Conservation (phyloP, 2,329 filamentous ascomycete species). For the Penicillium sp. region DNA sequence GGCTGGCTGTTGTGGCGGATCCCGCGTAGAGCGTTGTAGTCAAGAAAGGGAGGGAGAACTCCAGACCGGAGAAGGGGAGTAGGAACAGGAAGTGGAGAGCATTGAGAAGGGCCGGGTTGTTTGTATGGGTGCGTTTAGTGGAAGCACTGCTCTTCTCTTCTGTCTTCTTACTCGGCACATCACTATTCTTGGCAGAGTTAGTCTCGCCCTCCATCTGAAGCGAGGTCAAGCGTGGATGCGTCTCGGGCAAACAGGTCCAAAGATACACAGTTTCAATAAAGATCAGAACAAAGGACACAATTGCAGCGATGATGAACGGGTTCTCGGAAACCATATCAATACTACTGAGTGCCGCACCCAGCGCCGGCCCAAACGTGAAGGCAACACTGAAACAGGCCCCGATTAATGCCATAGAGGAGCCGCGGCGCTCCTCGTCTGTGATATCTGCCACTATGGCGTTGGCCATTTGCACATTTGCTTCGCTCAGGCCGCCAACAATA, state of each 20-base stretch:
- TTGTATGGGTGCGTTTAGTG: conserved; percentile 58
- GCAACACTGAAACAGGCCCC: conserved; percentile 96
- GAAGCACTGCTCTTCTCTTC: neutral
- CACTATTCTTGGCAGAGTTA: conserved; percentile 22
- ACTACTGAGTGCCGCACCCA: conserved; percentile 81
- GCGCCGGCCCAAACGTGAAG: conserved; percentile 91
- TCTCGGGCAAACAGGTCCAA: conserved; percentile 83
- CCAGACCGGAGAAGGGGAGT: conserved; percentile 96
- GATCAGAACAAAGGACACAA: conserved; percentile 81
- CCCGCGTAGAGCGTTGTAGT: conserved; percentile 92
- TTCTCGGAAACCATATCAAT: conserved; percentile 79
- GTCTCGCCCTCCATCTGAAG: conserved; percentile 14
- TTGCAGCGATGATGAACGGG: conserved; percentile 89
- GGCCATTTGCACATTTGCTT: conserved; percentile 94
- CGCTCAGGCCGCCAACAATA: conserved; percentile 86
- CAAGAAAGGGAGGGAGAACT: conserved; percentile 96
- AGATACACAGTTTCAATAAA: conserved; percentile 85
- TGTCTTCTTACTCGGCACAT: neutral
- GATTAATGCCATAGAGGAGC: conserved; percentile 92
- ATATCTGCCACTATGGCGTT: conserved; percentile 97
- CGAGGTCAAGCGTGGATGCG: conserved; percentile 60
- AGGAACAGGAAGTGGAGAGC: conserved; percentile 85
- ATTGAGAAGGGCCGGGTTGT: conserved; percentile 81
- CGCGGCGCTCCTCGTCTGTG: conserved; percentile 78
- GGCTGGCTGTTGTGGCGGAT: conserved; percentile 44